Evolutionary conservation across 345 rosid species (phyloP).

Genomic region (Murraya paniculata): DNA sequence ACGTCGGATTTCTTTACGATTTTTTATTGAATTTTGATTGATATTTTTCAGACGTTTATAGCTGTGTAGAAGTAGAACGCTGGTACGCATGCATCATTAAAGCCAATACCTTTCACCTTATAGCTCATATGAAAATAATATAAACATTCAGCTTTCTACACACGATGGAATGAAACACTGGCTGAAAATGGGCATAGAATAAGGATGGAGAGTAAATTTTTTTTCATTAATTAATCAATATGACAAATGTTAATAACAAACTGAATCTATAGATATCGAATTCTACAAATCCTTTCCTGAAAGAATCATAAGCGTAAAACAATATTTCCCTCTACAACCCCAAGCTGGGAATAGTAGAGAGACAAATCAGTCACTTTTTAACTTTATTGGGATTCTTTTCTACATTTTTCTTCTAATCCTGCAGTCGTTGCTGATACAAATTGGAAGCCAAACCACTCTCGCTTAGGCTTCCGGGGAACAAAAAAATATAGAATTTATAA

Average conservation of each 20-base stretch:
- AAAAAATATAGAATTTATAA: slow-evolving; percentile 19
- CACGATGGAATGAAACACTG: no score
- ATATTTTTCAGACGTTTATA: not conserved
- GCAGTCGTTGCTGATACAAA: slow-evolving; percentile 45
- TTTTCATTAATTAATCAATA: slow-evolving; percentile 55
- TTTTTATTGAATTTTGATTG: not conserved
- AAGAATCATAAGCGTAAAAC: slow-evolving; percentile 40
- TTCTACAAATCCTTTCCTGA: slow-evolving; percentile 40
- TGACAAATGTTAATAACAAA: slow-evolving; percentile 53
- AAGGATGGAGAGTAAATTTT: not conserved
- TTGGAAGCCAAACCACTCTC: slow-evolving; percentile 30
- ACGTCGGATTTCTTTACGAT: not conserved
- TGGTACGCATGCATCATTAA: not conserved
- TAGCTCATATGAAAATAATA: not conserved
- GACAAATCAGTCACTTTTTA: slow-evolving; percentile 32
- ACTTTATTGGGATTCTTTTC: slow-evolving; percentile 30
- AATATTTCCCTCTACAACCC: slow-evolving; percentile 34
- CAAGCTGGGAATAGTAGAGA: slow-evolving; percentile 32
- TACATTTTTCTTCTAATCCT: slow-evolving; percentile 31
- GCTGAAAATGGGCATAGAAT: not conserved
- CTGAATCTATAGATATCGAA: slow-evolving; percentile 31
- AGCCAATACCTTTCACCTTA: not conserved
- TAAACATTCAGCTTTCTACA: not conserved
- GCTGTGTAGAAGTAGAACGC: not conserved
- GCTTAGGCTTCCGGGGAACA: slow-evolving; percentile 31